Conservation (phyloP, 768 basidiomycete species). For the Exsudoporus frostii region DNA sequence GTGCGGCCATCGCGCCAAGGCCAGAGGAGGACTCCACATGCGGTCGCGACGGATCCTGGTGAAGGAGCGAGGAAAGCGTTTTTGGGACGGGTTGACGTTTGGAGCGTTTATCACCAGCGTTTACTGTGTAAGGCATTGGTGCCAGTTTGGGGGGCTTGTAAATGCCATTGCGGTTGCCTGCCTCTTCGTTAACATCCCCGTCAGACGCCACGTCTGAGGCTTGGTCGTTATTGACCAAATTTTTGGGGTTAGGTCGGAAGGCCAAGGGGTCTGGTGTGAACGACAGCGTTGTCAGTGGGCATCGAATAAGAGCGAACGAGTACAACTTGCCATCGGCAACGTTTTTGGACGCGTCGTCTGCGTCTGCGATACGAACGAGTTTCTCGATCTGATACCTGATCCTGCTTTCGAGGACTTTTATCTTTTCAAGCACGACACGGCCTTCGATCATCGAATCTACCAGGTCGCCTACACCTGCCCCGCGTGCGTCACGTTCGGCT, state of each 20-base stretch:
- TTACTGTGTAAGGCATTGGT: conserved; percentile 80
- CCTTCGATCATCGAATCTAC: conserved; percentile 78
- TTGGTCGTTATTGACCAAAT: conserved; percentile 50
- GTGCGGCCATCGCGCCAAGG: conserved; percentile 57
- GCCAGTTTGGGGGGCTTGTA: conserved; percentile 88
- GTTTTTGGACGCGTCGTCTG: conserved; percentile 52
- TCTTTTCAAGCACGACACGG: conserved; percentile 85
- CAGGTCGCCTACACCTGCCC: conserved; percentile 63
- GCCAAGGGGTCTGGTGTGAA: conserved; percentile 72
- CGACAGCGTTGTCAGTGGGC: neutral
- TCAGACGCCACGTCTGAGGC: conserved; percentile 33
- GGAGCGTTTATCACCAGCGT: conserved; percentile 41
- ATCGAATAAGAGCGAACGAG: neutral
- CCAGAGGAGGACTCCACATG: conserved; percentile 72
- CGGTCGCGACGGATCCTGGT: conserved; percentile 57
- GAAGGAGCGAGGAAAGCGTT: conserved; percentile 53
- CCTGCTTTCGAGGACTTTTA: conserved; percentile 76
- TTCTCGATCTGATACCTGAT: conserved; percentile 98
- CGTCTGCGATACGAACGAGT: conserved; percentile 73
- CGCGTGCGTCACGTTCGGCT: conserved; percentile 50
- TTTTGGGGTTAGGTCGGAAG: conserved; percentile 87
- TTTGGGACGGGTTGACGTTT: conserved; percentile 59
- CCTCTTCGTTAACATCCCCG: conserved; percentile 17
- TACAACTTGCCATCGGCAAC: conserved; percentile 55
- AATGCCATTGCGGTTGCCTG: conserved; percentile 43